Conservation (phyloP, 495 filamentous ascomycete species). For the Tirmania nivea region DNA sequence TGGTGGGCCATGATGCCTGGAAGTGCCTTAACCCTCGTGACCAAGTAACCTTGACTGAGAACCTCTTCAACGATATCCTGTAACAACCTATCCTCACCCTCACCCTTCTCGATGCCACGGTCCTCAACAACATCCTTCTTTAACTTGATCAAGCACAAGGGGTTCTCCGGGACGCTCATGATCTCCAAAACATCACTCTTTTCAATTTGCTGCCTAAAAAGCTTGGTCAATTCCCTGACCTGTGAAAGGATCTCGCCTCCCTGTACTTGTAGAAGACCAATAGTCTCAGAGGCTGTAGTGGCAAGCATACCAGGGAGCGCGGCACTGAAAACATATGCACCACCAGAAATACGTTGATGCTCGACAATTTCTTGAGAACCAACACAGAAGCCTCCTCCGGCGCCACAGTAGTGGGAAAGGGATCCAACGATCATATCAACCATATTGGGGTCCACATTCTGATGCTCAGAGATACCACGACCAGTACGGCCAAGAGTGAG, state of each 20-base stretch:
- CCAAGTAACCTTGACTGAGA: constrained; percentile 65
- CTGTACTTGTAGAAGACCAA: constrained; percentile 61
- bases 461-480: constrained; percentile 77
- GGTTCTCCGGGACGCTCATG: constrained; percentile 66
- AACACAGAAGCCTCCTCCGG: constrained; percentile 88
- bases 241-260: constrained; percentile 46
- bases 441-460: constrained; percentile 74
- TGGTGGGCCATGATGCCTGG: constrained; percentile 32
- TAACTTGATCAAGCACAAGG: constrained; percentile 62
- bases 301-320: constrained; percentile 84
- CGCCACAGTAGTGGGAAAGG: constrained; percentile 70
- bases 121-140: constrained; percentile 63
- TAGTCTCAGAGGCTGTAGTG: constrained; percentile 76
- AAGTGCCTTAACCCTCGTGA: constrained; percentile 62
- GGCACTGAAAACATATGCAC: constrained; percentile 84
- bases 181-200: constrained; percentile 62
- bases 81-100: constrained; percentile 63
- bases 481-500: constrained; percentile 81
- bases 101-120: constrained; percentile 28
- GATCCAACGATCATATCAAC: constrained; percentile 95
- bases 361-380: constrained; percentile 74
- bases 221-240: constrained; percentile 60
- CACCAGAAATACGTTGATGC: constrained; percentile 78
- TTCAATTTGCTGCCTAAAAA: constrained; percentile 70
- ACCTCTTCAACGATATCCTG: constrained; percentile 84